Conservation (phyloP, 192 early-diverging fungal genomes). For the Umbelopsis ramanniana region DNA sequence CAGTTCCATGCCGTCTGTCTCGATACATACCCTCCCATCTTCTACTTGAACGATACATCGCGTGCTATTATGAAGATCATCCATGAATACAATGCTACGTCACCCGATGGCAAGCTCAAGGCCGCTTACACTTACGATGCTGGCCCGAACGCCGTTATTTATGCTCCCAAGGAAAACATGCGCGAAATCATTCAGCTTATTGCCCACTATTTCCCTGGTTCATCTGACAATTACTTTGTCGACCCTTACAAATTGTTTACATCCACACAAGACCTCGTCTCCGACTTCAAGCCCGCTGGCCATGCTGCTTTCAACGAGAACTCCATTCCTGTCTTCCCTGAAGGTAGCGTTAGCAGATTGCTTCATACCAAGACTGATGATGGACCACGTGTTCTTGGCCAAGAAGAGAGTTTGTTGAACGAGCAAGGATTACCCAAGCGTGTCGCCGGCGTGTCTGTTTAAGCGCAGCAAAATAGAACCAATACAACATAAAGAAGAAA, state of each 20-base stretch:
- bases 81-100: conserved; percentile 78
- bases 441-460: conserved; percentile 10
- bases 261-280: conserved; percentile 24
- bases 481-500: not conserved
- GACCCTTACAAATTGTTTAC: conserved; percentile 52
- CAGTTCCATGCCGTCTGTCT: conserved; percentile 98
- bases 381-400: conserved; percentile 84
- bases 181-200: conserved; percentile 84
- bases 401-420: conserved; percentile 60
- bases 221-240: conserved; percentile 55
- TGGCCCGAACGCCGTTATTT: conserved; percentile 98
- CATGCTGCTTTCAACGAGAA: conserved; percentile 57
- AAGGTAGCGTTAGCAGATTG: conserved; percentile 81
- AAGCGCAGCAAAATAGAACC: not conserved
- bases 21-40: conserved; percentile 98
- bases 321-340: conserved; percentile 62
- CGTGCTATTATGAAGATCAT: conserved; percentile 85
- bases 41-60: conserved; percentile 97
- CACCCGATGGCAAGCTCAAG: conserved; percentile 56
- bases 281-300: conserved; percentile 43
- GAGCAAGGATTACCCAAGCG: conserved; percentile 63
- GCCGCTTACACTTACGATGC: conserved; percentile 99
- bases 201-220: conserved; percentile 82
- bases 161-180: conserved; percentile 81
- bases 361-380: conserved; percentile 91